A percentile compares a stretch with the other conserved stretches of the same genome.
Evolutionary conservation across 805 yeast species (phyloP).

Genomic region (Kuraishia piskuri): DNA sequence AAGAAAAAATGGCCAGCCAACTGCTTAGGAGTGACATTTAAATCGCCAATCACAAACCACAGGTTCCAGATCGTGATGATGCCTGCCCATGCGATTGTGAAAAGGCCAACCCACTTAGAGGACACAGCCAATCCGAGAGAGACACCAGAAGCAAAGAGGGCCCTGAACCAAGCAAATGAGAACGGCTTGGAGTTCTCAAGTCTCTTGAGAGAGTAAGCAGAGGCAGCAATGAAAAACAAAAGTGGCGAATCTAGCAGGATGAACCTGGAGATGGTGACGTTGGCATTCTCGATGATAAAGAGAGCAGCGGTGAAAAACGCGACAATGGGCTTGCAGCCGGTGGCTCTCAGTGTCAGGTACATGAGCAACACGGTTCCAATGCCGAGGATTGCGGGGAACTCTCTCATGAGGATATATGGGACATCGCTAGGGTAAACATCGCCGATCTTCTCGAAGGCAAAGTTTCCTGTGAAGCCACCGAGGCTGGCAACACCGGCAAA

Average conservation of each 20-base stretch:
- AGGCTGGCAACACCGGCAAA: slow-evolving; percentile 61
- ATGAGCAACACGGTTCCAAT: slow-evolving; percentile 41
- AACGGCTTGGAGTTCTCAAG: slow-evolving; percentile 35
- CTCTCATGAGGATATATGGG: slow-evolving; percentile 48
- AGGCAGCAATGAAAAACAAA: slow-evolving; percentile 35
- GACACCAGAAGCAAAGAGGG: slow-evolving; percentile 38
- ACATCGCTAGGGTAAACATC: slow-evolving; percentile 45
- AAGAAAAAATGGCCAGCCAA: slow-evolving; percentile 37
- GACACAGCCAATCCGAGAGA: slow-evolving; percentile 48
- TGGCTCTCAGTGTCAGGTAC: slow-evolving; percentile 45
- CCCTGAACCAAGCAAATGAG: slow-evolving; percentile 41
- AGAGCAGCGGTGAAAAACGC: slow-evolving; percentile 44
- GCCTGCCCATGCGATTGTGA: slow-evolving; percentile 60
- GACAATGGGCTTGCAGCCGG: slow-evolving; percentile 42
- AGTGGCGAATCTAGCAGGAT: slow-evolving; percentile 38
- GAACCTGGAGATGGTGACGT: slow-evolving; percentile 52
- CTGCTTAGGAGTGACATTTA: slow-evolving; percentile 33
- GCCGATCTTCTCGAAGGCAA: slow-evolving; percentile 60
- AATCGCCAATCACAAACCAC: slow-evolving; percentile 70
- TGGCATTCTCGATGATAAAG: slow-evolving; percentile 54
- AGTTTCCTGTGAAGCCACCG: slow-evolving; percentile 68
- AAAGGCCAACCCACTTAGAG: slow-evolving; percentile 64
- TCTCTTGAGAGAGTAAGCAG: slow-evolving; percentile 43
- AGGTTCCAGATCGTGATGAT: slow-evolving; percentile 37
- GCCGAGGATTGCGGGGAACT: slow-evolving; percentile 49